Evolutionary conservation across 202 grass and related monocot species (phyloP), one percentile per base, ranked within the genome.

Genomic region (Eragrostis tef): DNA sequence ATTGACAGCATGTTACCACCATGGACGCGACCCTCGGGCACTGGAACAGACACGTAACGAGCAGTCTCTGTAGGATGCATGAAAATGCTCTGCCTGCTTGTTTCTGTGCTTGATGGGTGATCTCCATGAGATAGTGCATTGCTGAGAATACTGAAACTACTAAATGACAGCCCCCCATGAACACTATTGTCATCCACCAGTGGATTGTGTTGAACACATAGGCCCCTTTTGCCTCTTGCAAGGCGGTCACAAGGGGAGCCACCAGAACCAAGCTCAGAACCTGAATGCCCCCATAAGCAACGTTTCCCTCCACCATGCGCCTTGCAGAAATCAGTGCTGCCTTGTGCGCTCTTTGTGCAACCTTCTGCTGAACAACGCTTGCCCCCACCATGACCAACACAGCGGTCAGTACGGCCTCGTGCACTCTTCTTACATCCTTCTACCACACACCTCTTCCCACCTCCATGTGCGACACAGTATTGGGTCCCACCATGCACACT

Each of bases 281-380:
- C 87, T 9, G 59, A 71, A 17, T 85, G 89, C 5, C 91, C 91
- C 95, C 95, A 98, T 0, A 57, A 52, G 58, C 95, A 93, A 14
- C 95, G 87, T 46, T 89, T 93, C 16, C 95, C 95, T 17, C 92
- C 90, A 6, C 95, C 95, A 1, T 94, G 94, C 0, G 88, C 77
- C 73, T 98, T 98, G 69, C 94, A 98, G 45, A 94, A 93, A 39
- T 93, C 87, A 26, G 95, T 98, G 59, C 92, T 98, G 39, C 95
- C 95, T 64, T 98, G 95, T 0, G 95, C 95, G 0, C 92, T 94
- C 80, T 87, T 98, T 19, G 43, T 74, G 64, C 95, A 98, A 11
- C 85, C 85, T 26, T 71, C 59, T 29, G n/a, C 58, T 59, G 88
- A 78, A 82, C 95, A 98, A 15, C 95, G 85, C 63, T 94, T 98